These are phyloP conservation scores for Jacaranda mimosifolia DNA, from an alignment of 257 asterid genomes.

Conservation along the genomic window DNA sequence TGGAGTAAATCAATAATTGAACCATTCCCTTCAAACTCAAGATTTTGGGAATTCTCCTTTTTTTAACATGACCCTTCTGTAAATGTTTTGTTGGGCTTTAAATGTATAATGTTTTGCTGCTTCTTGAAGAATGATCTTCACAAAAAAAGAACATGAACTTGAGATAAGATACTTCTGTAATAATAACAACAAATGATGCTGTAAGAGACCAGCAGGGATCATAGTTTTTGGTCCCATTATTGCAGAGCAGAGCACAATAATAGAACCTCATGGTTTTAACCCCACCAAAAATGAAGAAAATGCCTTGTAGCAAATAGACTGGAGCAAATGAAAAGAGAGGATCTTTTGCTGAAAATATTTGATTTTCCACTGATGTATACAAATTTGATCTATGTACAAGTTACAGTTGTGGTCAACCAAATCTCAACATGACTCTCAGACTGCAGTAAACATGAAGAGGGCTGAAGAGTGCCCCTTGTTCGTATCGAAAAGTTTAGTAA, in stretches of 20 bases:
- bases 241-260: slow-evolving; percentile 38
- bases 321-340: not conserved
- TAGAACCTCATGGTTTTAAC: slow-evolving; percentile 36
- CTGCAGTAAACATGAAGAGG: slow-evolving; percentile 22
- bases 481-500: slow-evolving; percentile 31
- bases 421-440: slow-evolving; percentile 38
- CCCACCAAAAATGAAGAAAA: slow-evolving; percentile 34
- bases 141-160: slow-evolving; percentile 27
- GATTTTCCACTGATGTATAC: slow-evolving; percentile 52
- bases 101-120: slow-evolving; percentile 39
- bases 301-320: slow-evolving; percentile 3
- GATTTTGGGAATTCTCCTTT: slow-evolving; percentile 26
- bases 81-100: not conserved
- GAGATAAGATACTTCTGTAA: slow-evolving; percentile 10
- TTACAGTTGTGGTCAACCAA: slow-evolving; percentile 46
- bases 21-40: slow-evolving; percentile 36
- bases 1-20: slow-evolving; percentile 32
- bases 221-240: slow-evolving; percentile 29
- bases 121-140: slow-evolving; percentile 40
- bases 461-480: not conserved
- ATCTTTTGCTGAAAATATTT: slow-evolving; percentile 27
- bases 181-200: slow-evolving; percentile 21
- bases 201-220: slow-evolving; percentile 33
- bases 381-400: slow-evolving; percentile 53
- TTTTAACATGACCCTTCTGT: slow-evolving; percentile 13